Base-by-base conservation (phyloP, 805 yeast species). In the Candida xiaguanensis region DNA sequence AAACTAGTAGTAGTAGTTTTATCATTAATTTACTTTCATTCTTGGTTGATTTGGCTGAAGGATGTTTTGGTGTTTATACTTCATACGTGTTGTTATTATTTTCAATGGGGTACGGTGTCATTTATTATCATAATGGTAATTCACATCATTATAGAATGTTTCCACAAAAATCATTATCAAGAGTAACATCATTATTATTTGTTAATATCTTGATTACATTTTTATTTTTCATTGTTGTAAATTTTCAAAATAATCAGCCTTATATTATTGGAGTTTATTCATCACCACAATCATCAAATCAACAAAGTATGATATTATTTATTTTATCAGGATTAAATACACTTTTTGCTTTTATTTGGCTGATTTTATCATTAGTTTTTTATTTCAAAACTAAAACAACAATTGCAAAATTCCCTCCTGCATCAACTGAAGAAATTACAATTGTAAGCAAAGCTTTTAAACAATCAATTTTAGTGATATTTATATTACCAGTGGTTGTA, bases 101-200 rank as follows among this genome's bases (percentile, higher is more conserved):
- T 36, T 44, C 62, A 23, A 61, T 61, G 67, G 68, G 68, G 1
- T 61, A 57, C 36, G 68, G 68, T 2, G 63, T 61, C 4, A 41
- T 60, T 17, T 62, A 57, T 41, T 56, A 52, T 41, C 56, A 53
- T 27, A 43, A 41, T 25, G 52, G 51, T 2, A 49, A 43, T 8
- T 47, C 62, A 11, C 45, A 42, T 29, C 49, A 55, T 22, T 59
- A 45, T 38, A 42, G 65, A 26, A 46, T 47, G 31, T 31, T 61
- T 6, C 64, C 65, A 1, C 14, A 40, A 16, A 14, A 39, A 31
- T 26, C 36, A 11, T 32, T 34, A 3, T 8, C 29, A 18, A 26
- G 22, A 19, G 38, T 31, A 3, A 14, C 24, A 8, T 18, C 22
- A 8, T 32, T 42, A 18, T 25, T 42, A 13, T 18, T 39, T 7